Evolutionary conservation across 108 stramenopile genomes (phyloP), one percentile per base, ranked within the genome.

Genomic region (Asterionellopsis glacialis): DNA sequence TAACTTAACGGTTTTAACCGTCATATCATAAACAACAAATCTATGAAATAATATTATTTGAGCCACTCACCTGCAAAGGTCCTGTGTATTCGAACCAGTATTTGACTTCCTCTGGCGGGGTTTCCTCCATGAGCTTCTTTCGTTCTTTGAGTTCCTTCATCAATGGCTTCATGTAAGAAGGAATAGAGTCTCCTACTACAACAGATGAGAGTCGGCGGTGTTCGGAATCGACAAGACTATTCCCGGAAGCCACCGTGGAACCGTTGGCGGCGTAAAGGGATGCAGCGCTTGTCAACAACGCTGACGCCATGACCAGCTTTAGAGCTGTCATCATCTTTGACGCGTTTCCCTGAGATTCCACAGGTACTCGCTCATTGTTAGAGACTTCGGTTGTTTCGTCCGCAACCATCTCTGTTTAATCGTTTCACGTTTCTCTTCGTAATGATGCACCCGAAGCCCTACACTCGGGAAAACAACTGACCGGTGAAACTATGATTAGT

Each of bases 21-120:
- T 22, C 28, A 43, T 65, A 48, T 48, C 22, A 48, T 18, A 59
- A 21, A 39, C 23, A 57, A 9, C 21, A 19, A 0, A 19, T 16
- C 22, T 18, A 13, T 6, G 51, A 39, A 65, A 39, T 0, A 43
- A 41, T 1, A 13, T 44, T 14, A 44, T 11, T 54, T 54, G 3
- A 23, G 1, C 24, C 13, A 33, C 90, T 67, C 72, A 88, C 91
- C 81, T 92, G 91, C 59, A 92, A 61, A 9, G 85, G 83, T 25
- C 91, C 91, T 1, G 91, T 83, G 59, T 92, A 92, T 67, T 92
- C 91, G 59, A 92, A 92, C 91, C 91, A 92, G 56, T 92, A 92
- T 52, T 92, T 92, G 41, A 92, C 83, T 75, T 92, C 91, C 67
- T 87, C 87, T 1, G 85, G 85, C 23, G 91, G 87, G 0, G 87